Evolutionary conservation across 1,139 yeast species (phyloP).

Genomic region (Suhomyces taliae): DNA sequence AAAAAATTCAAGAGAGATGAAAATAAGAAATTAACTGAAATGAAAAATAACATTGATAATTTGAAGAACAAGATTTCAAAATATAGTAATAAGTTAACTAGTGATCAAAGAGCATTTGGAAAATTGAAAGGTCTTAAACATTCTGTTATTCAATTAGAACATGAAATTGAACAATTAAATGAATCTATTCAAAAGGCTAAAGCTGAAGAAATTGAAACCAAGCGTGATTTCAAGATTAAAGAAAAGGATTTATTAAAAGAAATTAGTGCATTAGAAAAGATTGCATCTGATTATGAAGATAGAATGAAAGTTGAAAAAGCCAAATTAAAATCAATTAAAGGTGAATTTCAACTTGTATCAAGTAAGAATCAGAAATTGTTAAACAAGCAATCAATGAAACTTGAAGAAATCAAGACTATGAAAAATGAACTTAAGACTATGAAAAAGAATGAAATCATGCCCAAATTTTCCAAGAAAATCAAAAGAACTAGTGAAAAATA

Average conservation of each 20-base stretch:
- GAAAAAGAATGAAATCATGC: constrained; percentile 28
- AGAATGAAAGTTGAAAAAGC: constrained; percentile 23
- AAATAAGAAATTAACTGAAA: constrained; percentile 51
- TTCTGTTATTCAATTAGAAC: constrained; percentile 41
- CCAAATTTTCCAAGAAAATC: constrained; percentile 30
- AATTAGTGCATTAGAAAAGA: constrained; percentile 26
- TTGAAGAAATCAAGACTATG: constrained; percentile 28
- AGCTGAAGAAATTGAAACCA: constrained; percentile 18
- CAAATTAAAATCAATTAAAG: constrained; percentile 24
- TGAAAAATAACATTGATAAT: constrained; percentile 58
- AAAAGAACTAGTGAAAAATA: constrained; percentile 38
- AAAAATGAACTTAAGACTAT: constrained; percentile 30
- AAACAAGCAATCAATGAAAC: constrained; percentile 23
- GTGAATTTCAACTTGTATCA: constrained; percentile 22
- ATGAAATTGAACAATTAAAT: constrained; percentile 32
- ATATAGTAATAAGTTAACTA: constrained; percentile 22
- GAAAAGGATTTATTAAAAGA: constrained; percentile 23
- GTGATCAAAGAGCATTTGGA: constrained; percentile 36
- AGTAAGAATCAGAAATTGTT: constrained; percentile 30
- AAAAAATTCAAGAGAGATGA: constrained; percentile 66
- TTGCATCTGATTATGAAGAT: constrained; percentile 27
- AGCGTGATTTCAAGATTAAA: constrained; percentile 19
- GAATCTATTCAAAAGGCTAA: constrained; percentile 21
- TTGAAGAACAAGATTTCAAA: constrained; percentile 51
- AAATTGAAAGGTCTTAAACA: constrained; percentile 45